Evolutionary conservation across 306 rosid genomes (phyloP).

Genomic region (Dryas alaskensis): DNA sequence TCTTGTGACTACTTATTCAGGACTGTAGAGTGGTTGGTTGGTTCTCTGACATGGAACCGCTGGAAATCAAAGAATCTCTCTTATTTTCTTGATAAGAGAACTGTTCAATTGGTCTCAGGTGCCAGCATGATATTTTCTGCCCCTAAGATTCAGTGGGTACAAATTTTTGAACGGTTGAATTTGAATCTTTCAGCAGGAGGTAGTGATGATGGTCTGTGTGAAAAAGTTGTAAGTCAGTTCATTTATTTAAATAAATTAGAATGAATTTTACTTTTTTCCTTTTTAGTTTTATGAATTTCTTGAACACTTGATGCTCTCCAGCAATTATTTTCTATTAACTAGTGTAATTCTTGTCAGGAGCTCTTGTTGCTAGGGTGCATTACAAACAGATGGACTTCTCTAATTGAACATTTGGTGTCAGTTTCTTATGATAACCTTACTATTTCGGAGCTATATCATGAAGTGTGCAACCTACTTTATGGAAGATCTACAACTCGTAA

Average conservation of each 20-base stretch:
- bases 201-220: slow-evolving; percentile 9
- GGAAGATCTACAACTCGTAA: slow-evolving; percentile 15
- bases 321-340: not conserved
- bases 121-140: slow-evolving; percentile 44
- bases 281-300: not conserved
- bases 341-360: slow-evolving; percentile 26
- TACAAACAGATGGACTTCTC: slow-evolving; percentile 32
- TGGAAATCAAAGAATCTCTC: slow-evolving; percentile 37
- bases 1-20: slow-evolving; percentile 30
- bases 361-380: slow-evolving; percentile 39
- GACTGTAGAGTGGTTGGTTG: slow-evolving; percentile 31
- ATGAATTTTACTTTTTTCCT: not conserved
- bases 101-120: slow-evolving; percentile 39
- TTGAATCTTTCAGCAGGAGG: slow-evolving; percentile 22
- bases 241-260: not conserved
- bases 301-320: not conserved
- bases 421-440: slow-evolving; percentile 21
- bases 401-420: slow-evolving; percentile 35
- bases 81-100: slow-evolving; percentile 37
- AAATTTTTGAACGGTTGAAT: slow-evolving; percentile 23
- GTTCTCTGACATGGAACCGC: slow-evolving; percentile 29
- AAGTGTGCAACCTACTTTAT: slow-evolving; percentile 24
- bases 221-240: slow-evolving; percentile 32
- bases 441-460: slow-evolving; percentile 28
- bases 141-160: slow-evolving; percentile 40